Evolutionary conservation across 257 asterid genomes (phyloP).

Genomic region (Penstemon barbatus): DNA sequence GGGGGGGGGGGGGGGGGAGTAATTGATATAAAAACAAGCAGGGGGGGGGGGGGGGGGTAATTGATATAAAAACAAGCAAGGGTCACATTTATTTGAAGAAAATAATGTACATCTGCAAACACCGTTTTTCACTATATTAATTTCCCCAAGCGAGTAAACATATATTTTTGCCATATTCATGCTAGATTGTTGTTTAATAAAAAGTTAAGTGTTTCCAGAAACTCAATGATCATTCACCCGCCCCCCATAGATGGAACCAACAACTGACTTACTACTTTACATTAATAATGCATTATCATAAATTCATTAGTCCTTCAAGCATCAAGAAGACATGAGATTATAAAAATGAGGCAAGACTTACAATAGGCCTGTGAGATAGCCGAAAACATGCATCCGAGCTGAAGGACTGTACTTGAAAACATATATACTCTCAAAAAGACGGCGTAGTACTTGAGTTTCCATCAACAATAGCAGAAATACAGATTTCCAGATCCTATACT

Average conservation of each 20-base stretch:
- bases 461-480: conserved; percentile 77
- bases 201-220: conserved; percentile 4
- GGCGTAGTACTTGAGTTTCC: conserved; percentile 78
- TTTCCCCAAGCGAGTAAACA: neutral
- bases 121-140: neutral
- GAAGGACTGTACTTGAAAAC: conserved; percentile 78
- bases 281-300: neutral
- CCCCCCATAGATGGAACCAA: neutral
- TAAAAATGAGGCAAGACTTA: conserved; percentile 40
- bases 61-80: conserved; percentile 16
- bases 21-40: conserved; percentile 12
- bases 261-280: neutral
- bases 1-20: neutral
- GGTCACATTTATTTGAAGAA: neutral
- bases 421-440: conserved; percentile 79
- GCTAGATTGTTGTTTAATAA: neutral
- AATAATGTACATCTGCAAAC: neutral
- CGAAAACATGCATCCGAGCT: conserved; percentile 83
- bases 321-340: neutral
- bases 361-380: conserved; percentile 71
- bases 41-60: neutral
- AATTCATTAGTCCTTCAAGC: neutral
- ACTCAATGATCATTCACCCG: conserved; percentile 1
- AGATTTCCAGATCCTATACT: conserved; percentile 54
- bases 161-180: neutral